Evolutionary conservation across 2,329 filamentous ascomycete species (phyloP).

Genomic region (Trichoderma atrobrunneum): DNA sequence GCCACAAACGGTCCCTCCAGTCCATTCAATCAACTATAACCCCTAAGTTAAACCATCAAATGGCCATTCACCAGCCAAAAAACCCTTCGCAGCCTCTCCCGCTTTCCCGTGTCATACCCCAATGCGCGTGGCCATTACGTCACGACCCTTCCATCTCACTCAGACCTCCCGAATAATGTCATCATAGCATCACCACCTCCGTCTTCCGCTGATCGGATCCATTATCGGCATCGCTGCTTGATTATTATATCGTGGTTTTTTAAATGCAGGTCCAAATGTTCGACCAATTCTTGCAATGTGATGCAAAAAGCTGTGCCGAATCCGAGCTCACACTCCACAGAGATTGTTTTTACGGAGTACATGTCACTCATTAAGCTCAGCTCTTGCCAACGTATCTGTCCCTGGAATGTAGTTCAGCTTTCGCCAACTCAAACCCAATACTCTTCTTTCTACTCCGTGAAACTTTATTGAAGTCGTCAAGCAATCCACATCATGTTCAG

Average conservation of each 20-base stretch:
- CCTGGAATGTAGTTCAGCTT: neutral
- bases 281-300: neutral
- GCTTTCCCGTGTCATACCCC: neutral
- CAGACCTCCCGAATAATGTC: neutral
- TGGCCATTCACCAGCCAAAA: neutral
- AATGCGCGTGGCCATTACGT: constrained; percentile 19
- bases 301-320: neutral
- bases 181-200: constrained; percentile 14
- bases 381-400: neutral
- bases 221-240: neutral
- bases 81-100: neutral
- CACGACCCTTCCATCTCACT: too few species aligned
- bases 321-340: neutral
- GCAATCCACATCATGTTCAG: constrained; percentile 30
- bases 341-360: neutral
- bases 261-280: neutral
- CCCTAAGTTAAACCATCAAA: neutral
- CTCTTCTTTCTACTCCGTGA: neutral
- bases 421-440: neutral
- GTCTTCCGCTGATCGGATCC: neutral
- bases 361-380: neutral
- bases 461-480: neutral
- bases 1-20: neutral
- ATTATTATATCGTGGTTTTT: neutral
- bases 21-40: neutral